A percentile compares a stretch with the other conserved stretches of the same genome.
phyloP scores from a whole-genome alignment of 768 basidiomycete genomes.

The Mycena albidolilacea region DNA sequence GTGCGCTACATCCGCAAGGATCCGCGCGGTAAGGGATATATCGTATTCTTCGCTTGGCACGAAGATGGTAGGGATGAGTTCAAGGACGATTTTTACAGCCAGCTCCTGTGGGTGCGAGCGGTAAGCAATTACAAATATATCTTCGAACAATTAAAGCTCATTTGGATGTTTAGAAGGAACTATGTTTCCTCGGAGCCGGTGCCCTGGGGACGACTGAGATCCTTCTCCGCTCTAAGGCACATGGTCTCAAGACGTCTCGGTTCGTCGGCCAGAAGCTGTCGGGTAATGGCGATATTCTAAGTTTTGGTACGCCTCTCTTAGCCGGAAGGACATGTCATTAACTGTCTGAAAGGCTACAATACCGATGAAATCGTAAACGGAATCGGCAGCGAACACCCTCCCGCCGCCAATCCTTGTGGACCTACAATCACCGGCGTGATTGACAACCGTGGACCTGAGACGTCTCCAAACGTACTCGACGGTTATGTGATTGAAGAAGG shows the following conservation, averaged over 20 bases:
- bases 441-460: constrained; percentile 34
- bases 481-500: constrained; percentile 43
- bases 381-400: constrained; percentile 34
- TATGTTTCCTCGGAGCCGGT: constrained; percentile 41
- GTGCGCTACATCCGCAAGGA: constrained; percentile 38
- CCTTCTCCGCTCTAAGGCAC: constrained; percentile 35
- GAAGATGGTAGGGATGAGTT: constrained; percentile 35
- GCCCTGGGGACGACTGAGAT: constrained; percentile 42
- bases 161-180: constrained; percentile 28
- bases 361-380: constrained; percentile 40
- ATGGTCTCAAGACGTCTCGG: constrained; percentile 33
- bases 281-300: constrained; percentile 41
- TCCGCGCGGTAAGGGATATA: constrained; percentile 32
- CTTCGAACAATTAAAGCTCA: not conserved
- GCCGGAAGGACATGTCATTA: not conserved
- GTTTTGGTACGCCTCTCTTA: constrained; percentile 34
- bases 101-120: constrained; percentile 41
- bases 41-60: constrained; percentile 41
- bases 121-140: not conserved
- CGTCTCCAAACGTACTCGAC: constrained; percentile 38
- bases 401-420: constrained; percentile 29
- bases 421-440: constrained; percentile 43
- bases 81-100: constrained; percentile 35
- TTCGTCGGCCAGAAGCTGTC: constrained; percentile 37
- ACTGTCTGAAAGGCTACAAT: constrained; percentile 34